Evolutionary conservation across 2,329 filamentous ascomycete species (phyloP), one percentile per base, ranked within the genome.

Genomic region (Aspergillus sp.): DNA sequence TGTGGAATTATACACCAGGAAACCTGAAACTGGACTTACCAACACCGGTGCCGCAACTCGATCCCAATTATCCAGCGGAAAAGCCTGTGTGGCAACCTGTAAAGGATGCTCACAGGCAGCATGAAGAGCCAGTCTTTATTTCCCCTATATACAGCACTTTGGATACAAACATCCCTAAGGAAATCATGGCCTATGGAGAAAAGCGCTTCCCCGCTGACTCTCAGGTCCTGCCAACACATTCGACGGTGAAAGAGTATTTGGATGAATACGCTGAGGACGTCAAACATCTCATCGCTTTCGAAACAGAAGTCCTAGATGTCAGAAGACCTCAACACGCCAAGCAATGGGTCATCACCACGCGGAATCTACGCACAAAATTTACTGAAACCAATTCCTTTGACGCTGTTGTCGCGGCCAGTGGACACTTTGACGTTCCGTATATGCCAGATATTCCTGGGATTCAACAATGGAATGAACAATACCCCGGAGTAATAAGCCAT

Each of bases 101-200:
- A 16, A 63, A 65, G 44, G 56, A 60, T 14, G 49, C 57, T 8
- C 52, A 60, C 2, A 52, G 58, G 17, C 22, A 22, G 22, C 55
- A 56, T 4, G 26, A 30, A 8, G 65, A 80, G 1, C 81, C 87
- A 5, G 70, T 84, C 2, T 95, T 93, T 64, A 78, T 89, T n/a
- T 90, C 88, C 16, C 88, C 92, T 3, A 83, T 96, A 72, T 96
- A 96, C 69, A 84, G 90, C 45, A 75, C 80, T 20, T 76, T 96
- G 14, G 87, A 96, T 64, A 91, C 92, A 19, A 97, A 97, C 68
- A 91, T 96, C 45, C 89, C 91, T 0, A 83, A 87, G 53, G 77
- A 79, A 0, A 68, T 96, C 48, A 97, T 97, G 93, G 76, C 79
- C 3, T 96, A 86, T 68, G 86, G 86, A 4, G 88, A 93, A 59